These are phyloP conservation scores for Gaertneriomyces semiglobifer DNA, from an alignment of 192 early-diverging fungal genomes.

Conservation along the genomic window DNA sequence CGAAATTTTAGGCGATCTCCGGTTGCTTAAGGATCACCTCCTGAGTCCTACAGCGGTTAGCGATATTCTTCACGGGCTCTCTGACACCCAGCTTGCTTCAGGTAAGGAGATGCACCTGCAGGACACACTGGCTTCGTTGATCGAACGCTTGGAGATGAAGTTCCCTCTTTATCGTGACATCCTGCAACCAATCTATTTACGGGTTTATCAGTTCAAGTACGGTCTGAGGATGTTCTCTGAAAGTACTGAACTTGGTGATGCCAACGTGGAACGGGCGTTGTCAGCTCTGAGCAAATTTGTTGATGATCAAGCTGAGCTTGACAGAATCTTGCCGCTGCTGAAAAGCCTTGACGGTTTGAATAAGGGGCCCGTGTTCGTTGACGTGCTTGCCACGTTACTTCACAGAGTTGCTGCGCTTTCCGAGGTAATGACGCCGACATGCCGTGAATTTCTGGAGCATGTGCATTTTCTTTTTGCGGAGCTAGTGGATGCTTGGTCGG, in stretches of 20 bases:
- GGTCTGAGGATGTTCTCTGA: conserved; percentile 60
- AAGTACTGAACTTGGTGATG: conserved; percentile 3
- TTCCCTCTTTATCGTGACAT: conserved; percentile 76
- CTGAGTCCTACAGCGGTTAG: conserved; percentile 44
- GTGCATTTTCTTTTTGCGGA: conserved; percentile 55
- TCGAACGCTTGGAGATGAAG: conserved; percentile 59
- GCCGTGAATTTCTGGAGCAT: neutral
- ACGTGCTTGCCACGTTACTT: conserved; percentile 11
- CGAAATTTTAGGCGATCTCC: conserved; percentile 63
- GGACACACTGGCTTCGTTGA: conserved; percentile 61
- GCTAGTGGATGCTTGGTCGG: conserved; percentile 59
- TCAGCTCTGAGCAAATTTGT: conserved; percentile 10
- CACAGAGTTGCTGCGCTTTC: neutral
- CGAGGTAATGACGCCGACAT: neutral
- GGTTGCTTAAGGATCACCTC: conserved; percentile 52
- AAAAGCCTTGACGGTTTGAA: neutral
- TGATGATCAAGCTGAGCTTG: conserved; percentile 1
- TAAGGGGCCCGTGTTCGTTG: neutral
- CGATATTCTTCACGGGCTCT: conserved; percentile 45
- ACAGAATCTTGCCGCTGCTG: conserved; percentile 4
- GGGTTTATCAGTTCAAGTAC: conserved; percentile 71
- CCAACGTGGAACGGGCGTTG: neutral
- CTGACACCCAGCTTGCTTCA: neutral
- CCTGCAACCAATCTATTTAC: conserved; percentile 63
- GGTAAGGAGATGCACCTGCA: conserved; percentile 60